Evolutionary conservation across 352 stramenopile genomes (phyloP).

Genomic region (Pythium myriotylum): DNA sequence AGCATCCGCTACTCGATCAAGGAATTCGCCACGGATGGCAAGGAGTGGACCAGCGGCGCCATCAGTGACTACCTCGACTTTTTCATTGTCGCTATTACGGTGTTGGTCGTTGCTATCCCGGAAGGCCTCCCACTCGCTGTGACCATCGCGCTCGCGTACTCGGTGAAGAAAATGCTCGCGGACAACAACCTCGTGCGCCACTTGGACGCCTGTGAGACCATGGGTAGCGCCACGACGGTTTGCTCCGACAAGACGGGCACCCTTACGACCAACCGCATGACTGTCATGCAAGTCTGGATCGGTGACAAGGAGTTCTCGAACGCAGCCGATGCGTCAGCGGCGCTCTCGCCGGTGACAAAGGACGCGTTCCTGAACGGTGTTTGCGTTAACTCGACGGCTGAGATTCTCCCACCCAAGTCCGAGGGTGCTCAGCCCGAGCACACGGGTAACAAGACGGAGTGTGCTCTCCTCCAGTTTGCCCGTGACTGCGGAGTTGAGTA

Average conservation of each 20-base stretch:
- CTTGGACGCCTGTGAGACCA: slow-evolving; percentile 90
- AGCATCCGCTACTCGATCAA: slow-evolving; percentile 68
- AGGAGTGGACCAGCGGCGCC: slow-evolving; percentile 1
- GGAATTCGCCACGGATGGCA: slow-evolving; percentile 36
- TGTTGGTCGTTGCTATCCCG: slow-evolving; percentile 97
- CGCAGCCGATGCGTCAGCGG: slow-evolving; percentile 35
- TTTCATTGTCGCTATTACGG: slow-evolving; percentile 88
- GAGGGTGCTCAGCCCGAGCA: slow-evolving; percentile 61
- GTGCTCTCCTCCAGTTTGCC: slow-evolving; percentile 70
- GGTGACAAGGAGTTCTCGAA: slow-evolving; percentile 27
- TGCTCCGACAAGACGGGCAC: slow-evolving; percentile 97
- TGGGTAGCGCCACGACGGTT: slow-evolving; percentile 95
- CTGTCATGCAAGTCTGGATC: slow-evolving; percentile 52
- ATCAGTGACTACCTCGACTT: slow-evolving; percentile 67
- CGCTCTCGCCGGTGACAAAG: slow-evolving; percentile 65
- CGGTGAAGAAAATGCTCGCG: slow-evolving; percentile 91
- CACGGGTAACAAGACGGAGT: slow-evolving; percentile 86
- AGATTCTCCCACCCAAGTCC: slow-evolving; percentile 38
- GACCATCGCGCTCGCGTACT: slow-evolving; percentile 96
- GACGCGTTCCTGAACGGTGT: slow-evolving; percentile 42
- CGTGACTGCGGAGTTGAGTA: slow-evolving; percentile 76
- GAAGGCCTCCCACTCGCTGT: slow-evolving; percentile 97
- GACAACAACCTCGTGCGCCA: slow-evolving; percentile 91
- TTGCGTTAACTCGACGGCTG: slow-evolving; percentile 63
- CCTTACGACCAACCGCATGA: slow-evolving; percentile 94